Conservation (phyloP, 306 rosid species). For the Vachellia pachyceras region DNA sequence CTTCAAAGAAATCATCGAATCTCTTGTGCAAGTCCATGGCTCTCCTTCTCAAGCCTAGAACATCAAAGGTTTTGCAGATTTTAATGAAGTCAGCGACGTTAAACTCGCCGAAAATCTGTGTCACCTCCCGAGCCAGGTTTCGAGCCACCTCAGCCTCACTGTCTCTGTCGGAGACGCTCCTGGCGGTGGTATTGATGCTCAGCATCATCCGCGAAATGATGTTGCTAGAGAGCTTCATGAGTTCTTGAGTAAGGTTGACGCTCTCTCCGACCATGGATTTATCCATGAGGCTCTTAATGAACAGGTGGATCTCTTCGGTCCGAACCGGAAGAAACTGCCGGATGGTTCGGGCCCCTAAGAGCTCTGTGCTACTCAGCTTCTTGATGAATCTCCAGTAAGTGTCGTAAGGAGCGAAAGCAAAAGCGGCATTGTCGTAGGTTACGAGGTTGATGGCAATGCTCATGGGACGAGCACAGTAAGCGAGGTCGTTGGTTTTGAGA, state of each 20-base stretch:
- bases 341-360: conserved; percentile 42
- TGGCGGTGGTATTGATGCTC: too few species aligned
- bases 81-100: conserved; percentile 45
- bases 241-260: conserved; percentile 43
- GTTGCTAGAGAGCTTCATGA: conserved; percentile 50
- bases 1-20: conserved; percentile 53
- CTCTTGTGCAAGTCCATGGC: conserved; percentile 42
- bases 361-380: conserved; percentile 45
- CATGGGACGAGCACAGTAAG: conserved; percentile 30
- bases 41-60: conserved; percentile 49
- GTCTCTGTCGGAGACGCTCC: conserved; percentile 35
- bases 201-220: conserved; percentile 55
- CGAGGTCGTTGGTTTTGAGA: conserved; percentile 49
- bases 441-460: conserved; percentile 38
- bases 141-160: conserved; percentile 35
- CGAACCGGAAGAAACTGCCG: conserved; percentile 29
- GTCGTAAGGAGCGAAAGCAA: conserved; percentile 56
- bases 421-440: conserved; percentile 46
- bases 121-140: conserved; percentile 47
- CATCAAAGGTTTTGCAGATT: conserved; percentile 37
- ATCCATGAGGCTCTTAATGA: conserved; percentile 18
- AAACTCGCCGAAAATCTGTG: conserved; percentile 46
- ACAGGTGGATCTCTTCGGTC: conserved; percentile 24
- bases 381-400: conserved; percentile 53
- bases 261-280: conserved; percentile 30